Evolutionary conservation across 2,329 filamentous ascomycete species (phyloP).

Genomic region (Penicillium occitanis): DNA sequence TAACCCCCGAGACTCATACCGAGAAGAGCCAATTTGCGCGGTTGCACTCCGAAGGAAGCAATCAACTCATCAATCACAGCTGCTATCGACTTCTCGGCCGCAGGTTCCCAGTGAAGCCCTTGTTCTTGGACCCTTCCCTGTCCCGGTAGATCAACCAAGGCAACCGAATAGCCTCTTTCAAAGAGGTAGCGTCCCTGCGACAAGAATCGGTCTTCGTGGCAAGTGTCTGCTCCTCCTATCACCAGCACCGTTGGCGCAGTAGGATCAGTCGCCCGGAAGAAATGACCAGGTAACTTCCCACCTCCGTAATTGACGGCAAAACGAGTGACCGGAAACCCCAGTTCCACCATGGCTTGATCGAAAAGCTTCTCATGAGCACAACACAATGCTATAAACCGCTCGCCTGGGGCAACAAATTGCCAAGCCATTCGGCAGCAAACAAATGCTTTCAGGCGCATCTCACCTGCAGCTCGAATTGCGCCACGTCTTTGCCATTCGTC

Average conservation of each 20-base stretch:
- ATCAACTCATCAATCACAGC: neutral
- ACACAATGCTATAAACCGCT: neutral
- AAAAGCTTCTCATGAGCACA: neutral
- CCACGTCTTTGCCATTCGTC: neutral
- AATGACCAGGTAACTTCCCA: neutral
- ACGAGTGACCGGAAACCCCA: neutral
- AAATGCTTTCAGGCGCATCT: neutral
- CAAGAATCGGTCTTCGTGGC: neutral
- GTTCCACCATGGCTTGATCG: neutral
- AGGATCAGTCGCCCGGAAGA: neutral
- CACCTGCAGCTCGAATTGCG: neutral
- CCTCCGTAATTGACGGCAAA: neutral
- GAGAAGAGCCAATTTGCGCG: neutral
- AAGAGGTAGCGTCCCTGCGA: neutral
- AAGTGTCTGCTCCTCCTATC: neutral
- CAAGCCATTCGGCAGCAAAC: neutral
- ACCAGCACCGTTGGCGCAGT: neutral
- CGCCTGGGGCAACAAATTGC: neutral
- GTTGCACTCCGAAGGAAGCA: neutral
- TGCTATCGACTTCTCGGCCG: neutral
- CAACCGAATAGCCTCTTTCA: neutral
- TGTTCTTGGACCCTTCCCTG: neutral
- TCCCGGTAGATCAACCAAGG: neutral
- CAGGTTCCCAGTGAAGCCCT: neutral
- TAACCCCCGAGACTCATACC: neutral